Evolutionary conservation across 2,329 filamentous ascomycete genomes (phyloP), one percentile per base, ranked within the genome.

Genomic region (Emergomyces pasteurianus): DNA sequence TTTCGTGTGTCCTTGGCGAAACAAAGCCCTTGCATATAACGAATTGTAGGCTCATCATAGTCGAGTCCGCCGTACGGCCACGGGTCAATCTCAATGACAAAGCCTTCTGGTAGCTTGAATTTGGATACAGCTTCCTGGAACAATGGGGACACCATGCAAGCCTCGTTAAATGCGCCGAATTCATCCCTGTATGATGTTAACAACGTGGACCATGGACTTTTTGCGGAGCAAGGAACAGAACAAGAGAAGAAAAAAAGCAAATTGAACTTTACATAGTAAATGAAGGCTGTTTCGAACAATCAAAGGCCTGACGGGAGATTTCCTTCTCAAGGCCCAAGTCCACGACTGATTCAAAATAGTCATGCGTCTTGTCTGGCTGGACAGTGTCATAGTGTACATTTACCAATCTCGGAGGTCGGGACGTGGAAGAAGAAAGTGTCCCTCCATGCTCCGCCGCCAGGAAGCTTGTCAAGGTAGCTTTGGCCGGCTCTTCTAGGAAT

Each of bases 1-100:
- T 68, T 77, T 54, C 72, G 68, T 7, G 69, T 76, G 58, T 80
- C 77, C 62, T 75, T 74, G 0, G 80, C 81, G 64, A 83, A 83
- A 65, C 79, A 81, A 3, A 83, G 68, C 1, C 78, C 78, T 67
- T 83, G 81, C 67, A 82, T 81, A 66, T 79, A 82, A 53, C 81
- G 76, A 31, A 72, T 68, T 55, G 77, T 77, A 36, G 79, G 75
- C 23, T 80, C 77, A 1, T 72, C 75, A 8, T 71, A 65, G 57
- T 81, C 78, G 12, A 78, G 71, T n/a, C 81, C 80, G 38, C 81
- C 81, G 66, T 83, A 83, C 5, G 81, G 80, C 79, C 79, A 83
- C 36, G 81, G 81, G 65, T 82, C 81, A 61, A 83, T 75, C 2
- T 80, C 73, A n/a, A 82, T 71, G 58, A 81, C 79, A 62, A 83